Evolutionary conservation across 1,284 basidiomycete species (phyloP).

Genomic region (Agroathelia rolfsii): DNA sequence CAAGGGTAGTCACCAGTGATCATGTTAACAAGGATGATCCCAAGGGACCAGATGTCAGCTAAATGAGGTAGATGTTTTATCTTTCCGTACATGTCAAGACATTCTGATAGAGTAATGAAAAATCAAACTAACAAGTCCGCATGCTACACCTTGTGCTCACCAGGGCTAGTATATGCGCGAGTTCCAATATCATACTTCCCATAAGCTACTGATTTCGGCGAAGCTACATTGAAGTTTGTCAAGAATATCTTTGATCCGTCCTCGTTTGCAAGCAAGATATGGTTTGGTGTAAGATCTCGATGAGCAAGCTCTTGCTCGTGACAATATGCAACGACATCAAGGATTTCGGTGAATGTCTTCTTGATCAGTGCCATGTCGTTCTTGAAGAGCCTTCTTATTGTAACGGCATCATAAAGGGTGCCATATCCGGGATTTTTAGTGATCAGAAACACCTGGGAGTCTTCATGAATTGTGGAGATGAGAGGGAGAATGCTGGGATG

Average conservation of each 20-base stretch:
- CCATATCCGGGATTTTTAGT: too few species aligned
- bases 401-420: constrained; percentile 43
- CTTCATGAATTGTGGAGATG: too few species aligned
- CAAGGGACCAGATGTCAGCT: constrained; percentile 92
- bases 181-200: constrained; percentile 74
- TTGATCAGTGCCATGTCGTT: constrained; percentile 50
- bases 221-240: constrained; percentile 83
- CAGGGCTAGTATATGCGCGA: constrained; percentile 78
- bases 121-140: constrained; percentile 8
- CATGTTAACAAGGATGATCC: constrained; percentile 79
- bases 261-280: constrained; percentile 65
- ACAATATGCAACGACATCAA: constrained; percentile 71
- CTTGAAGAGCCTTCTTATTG: constrained; percentile 29
- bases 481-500: too few species aligned
- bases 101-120: constrained; percentile 37
- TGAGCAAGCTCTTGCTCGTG: constrained; percentile 70
- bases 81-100: constrained; percentile 47
- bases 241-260: constrained; percentile 53
- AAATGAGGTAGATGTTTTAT: constrained; percentile 58
- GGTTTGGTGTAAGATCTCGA: constrained; percentile 85
- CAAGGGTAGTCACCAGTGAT: constrained; percentile 85
- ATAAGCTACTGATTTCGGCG: constrained; percentile 49
- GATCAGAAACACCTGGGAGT: too few species aligned
- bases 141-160: constrained; percentile 24
- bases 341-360: constrained; percentile 59